Evolutionary conservation across 2,329 filamentous ascomycete genomes (phyloP).

Genomic region (Fusarium sp.): DNA sequence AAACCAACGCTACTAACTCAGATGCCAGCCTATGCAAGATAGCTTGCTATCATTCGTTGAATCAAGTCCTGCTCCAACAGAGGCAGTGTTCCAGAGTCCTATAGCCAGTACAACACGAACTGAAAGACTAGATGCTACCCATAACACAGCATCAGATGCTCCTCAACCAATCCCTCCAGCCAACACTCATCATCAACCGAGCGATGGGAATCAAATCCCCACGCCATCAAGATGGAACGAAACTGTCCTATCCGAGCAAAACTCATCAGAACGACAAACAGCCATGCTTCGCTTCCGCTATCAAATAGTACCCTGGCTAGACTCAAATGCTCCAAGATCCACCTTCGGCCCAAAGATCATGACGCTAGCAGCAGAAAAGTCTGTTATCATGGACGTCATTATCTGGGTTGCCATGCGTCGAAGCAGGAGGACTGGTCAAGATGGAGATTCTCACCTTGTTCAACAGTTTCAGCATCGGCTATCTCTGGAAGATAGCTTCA

Average conservation of each 20-base stretch:
- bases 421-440: background rate
- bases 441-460: slow-evolving; percentile 4
- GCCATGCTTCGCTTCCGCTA: slow-evolving; percentile 37
- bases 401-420: slow-evolving; percentile 25
- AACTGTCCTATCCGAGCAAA: slow-evolving; percentile 24
- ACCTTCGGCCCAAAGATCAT: slow-evolving; percentile 20
- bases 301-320: slow-evolving; percentile 31
- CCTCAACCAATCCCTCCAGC: background rate
- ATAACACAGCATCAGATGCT: background rate
- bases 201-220: slow-evolving; percentile 24
- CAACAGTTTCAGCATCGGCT: slow-evolving; percentile 19
- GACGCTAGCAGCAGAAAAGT: slow-evolving; percentile 17
- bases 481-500: slow-evolving; percentile 5
- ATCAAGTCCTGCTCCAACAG: slow-evolving; percentile 7
- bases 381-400: slow-evolving; percentile 17
- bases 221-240: slow-evolving; percentile 28
- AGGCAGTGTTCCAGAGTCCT: background rate
- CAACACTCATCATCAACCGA: background rate
- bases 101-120: background rate
- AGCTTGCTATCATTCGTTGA: slow-evolving; percentile 13
- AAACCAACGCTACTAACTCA: background rate
- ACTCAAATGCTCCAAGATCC: slow-evolving; percentile 28
- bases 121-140: background rate
- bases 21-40: slow-evolving; percentile 11
- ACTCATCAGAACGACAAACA: slow-evolving; percentile 28